Base-by-base conservation (phyloP, 2,329 filamentous ascomycete genomes). In the Macroventuria anomochaeta region DNA sequence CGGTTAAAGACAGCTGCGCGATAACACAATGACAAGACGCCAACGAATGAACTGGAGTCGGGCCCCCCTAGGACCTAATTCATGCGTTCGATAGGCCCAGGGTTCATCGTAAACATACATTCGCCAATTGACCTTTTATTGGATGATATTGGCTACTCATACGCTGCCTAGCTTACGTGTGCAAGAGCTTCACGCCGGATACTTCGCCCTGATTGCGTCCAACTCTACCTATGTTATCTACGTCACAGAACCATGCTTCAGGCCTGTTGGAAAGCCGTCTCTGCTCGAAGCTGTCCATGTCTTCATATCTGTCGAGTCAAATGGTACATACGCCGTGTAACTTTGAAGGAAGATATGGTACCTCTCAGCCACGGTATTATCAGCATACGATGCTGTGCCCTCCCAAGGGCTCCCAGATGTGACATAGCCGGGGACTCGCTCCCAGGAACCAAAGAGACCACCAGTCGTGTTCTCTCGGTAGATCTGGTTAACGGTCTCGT, bases 241-340 rank as follows among this genome's bases (percentile, higher is more conserved):
- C 7, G 42, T 51, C 2, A 58, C 55, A 26, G 40, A 53, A 0
- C 58, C 58, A 25, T 58, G 52, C 43, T 57, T 51, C 41, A 60
- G 32, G 3, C 53, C 55, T n/a, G 39, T 26, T 13, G 50, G 46
- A 17, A 44, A 57, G 17, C 47, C 48, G 10, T 36, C 37, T 11
- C 40, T 55, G 26, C 33, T 54, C 3, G 36, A 34, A 17, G 38
- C 40, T 8, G 31, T 28, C 55, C 44, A 61, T 13, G 26, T 48
- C 11, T 49, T 28, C 20, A 55, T 18, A 23, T 53, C 44, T 7
- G 49, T 36, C 7, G 55, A 51, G 21, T 55, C 51, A n/a, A 34
- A 58, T 3, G 37, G 51, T 1, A 55, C 40, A 34, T 61, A 57
- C 15, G 41, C 31, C 6, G 25, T 36, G 28, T 56, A 41, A 20